Base-by-base conservation (phyloP, 2,329 filamentous ascomycete genomes). In the Corinectria fuckeliana region DNA sequence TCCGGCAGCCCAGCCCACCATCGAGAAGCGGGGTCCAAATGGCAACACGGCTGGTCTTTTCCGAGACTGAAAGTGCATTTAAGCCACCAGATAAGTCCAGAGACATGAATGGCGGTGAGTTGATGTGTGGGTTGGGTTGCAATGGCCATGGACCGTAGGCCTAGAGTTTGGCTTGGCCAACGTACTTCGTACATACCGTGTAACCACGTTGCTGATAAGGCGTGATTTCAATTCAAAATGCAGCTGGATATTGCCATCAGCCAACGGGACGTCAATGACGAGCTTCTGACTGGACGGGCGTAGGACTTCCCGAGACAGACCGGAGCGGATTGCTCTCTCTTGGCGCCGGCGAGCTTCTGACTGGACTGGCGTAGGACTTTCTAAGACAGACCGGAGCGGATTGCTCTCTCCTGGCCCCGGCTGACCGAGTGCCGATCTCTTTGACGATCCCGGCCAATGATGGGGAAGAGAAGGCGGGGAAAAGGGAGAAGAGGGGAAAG, bases 11-110 rank as follows among this genome's bases (percentile, higher is more conserved):
- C 50, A 53, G 41, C 3, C 14, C 21, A 45, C 58, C 20, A 26
- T 45, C 39, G 52, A 56, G 11, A 63, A 34, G 26, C 48, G 50
- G 36, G 44, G 39, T 10, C 20, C 28, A 16, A 45, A 50, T n/a
- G 45, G 51, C 20, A 50, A 55, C 38, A 30, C 30, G n/a, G 38
- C 50, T 62, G 3, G 50, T 61, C 14, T 61, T 62, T 18, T 44
- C 51, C 23, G 34, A 44, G 20, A 23, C 32, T 23, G 42, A 36
- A 3, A 25, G 47, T 16, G 25, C 18, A 4, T 23, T 34, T 4
- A 44, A 52, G 16, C 56, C 52, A 7, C 60, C 52, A 2, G 41
- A 28, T 3, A 25, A 45, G 18, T 10, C 50, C 1, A 20, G 30
- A 8, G 13, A 56, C 7, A 38, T 16, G 10, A 26, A 36, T 16